Conservation (phyloP, 2,329 filamentous ascomycete species). For the Aspergillus melleus region DNA sequence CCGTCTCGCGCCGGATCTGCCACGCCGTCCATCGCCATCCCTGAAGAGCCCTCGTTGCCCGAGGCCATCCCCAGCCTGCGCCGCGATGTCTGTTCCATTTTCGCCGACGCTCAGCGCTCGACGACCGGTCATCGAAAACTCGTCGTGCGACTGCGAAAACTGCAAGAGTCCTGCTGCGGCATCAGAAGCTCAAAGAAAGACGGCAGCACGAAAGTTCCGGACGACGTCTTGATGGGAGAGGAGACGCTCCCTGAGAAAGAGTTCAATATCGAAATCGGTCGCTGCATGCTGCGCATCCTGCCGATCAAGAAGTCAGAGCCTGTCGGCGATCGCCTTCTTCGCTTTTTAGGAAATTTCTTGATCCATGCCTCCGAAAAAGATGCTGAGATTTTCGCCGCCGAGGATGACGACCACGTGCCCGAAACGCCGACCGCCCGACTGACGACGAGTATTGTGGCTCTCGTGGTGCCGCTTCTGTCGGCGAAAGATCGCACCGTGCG, state of each 20-base stretch:
- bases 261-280: constrained; percentile 81
- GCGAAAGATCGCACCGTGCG: constrained; percentile 92
- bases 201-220: constrained; percentile 49
- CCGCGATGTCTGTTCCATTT: constrained; percentile 69
- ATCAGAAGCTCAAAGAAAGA: constrained; percentile 45
- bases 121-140: constrained; percentile 89
- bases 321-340: constrained; percentile 80
- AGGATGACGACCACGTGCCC: constrained; percentile 67
- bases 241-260: constrained; percentile 78
- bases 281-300: constrained; percentile 80
- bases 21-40: constrained; percentile 49
- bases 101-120: constrained; percentile 81
- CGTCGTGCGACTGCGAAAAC: constrained; percentile 80
- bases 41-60: constrained; percentile 59
- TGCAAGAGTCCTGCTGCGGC: constrained; percentile 79
- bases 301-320: constrained; percentile 88
- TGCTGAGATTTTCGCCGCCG: constrained; percentile 62
- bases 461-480: constrained; percentile 71
- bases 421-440: constrained; percentile 85
- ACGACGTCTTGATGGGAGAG: constrained; percentile 46
- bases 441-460: constrained; percentile 70
- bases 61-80: constrained; percentile 59
- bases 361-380: constrained; percentile 68
- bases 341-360: constrained; percentile 86
- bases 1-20: constrained; percentile 72